Base-by-base conservation (phyloP, 371 early-diverging fungal genomes). In the Capillidium rhysosporum region DNA sequence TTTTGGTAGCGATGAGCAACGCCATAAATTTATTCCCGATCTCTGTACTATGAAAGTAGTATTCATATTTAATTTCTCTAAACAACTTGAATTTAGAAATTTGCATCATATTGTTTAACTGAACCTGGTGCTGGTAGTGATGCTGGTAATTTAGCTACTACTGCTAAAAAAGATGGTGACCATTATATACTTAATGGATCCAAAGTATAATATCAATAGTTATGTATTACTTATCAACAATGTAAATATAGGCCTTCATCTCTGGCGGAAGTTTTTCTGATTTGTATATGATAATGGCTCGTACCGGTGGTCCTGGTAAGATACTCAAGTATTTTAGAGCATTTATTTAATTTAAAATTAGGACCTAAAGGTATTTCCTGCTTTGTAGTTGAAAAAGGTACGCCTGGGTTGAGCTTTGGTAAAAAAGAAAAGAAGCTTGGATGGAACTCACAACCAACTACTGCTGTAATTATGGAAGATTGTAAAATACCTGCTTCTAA, bases 41-140 rank as follows among this genome's bases (percentile, higher is more conserved):
- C 31, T 79, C 29, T 56, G 64, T 8, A 62, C 56, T 38, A 75
- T 76, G 73, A 63, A 72, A 10, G 55, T 55, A 55, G 2, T 24
- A 20, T 49, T 16, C 16, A 38, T 26, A 54, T 30, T 8, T 25
- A 18, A 7, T 9, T 7, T n/a, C 16, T 31, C 18, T 39, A 12
- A 14, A n/a, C 30, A 26, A 8, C 12, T 9, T 39, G 20, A 3
- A 8, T 21, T 10, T 46, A 55, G 53, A 53, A 62, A 16, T 57
- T 72, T 46, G 75, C 67, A 0, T 77, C 77, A 1, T 79, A 79
- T 59, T 79, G 79, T 57, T 54, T 79, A 39, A 79, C 88, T 8
- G 88, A 87, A 56, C 86, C 86, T 29, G 73, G 76, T 2, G 79
- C 84, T 16, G 88, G 88, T 18, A 78, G 79, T 1, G 88, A 87